Conservation (phyloP, 805 yeast species). For the Candida manassasensis region DNA sequence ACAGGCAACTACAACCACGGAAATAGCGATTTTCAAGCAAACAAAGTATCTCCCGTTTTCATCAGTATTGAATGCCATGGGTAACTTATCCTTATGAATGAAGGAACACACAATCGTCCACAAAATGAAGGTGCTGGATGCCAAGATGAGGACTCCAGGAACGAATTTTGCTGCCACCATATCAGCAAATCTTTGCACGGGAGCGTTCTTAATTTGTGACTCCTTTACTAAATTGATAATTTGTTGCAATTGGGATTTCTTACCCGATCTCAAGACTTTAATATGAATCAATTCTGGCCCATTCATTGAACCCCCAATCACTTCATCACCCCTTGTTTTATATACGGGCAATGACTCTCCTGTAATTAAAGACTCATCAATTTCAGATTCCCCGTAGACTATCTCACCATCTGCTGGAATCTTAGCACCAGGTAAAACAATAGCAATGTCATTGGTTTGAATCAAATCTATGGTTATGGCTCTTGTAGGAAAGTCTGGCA, state of each 20-base stretch:
- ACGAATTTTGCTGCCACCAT: conserved; percentile 81
- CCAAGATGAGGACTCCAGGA: conserved; percentile 60
- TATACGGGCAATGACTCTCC: conserved; percentile 83
- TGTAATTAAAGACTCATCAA: conserved; percentile 85
- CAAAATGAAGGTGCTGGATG: conserved; percentile 55
- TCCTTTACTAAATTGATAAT: conserved; percentile 82
- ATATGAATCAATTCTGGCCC: conserved; percentile 70
- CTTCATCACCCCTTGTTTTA: conserved; percentile 55
- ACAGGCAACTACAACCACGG: conserved; percentile 95
- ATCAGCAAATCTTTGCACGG: conserved; percentile 88
- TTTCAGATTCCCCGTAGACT: conserved; percentile 70
- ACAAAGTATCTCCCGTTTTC: conserved; percentile 57
- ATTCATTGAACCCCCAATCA: conserved; percentile 90
- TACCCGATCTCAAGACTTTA: conserved; percentile 67
- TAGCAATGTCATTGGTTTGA: conserved; percentile 71
- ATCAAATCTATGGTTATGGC: conserved; percentile 69
- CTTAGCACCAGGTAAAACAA: conserved; percentile 79
- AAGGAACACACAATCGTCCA: conserved; percentile 34
- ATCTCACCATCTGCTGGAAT: conserved; percentile 91
- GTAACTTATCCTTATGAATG: conserved; percentile 25
- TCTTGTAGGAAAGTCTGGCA: conserved; percentile 34
- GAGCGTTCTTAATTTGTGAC: conserved; percentile 86
- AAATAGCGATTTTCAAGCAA: conserved; percentile 75
- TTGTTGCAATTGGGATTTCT: conserved; percentile 80
- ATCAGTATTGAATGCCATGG: conserved; percentile 43